Percentiles rank a stretch among this genome's conserved stretches.
Evolutionary conservation across 2,329 filamentous ascomycete species (phyloP).

Genomic region (Canariomyces notabilis): DNA sequence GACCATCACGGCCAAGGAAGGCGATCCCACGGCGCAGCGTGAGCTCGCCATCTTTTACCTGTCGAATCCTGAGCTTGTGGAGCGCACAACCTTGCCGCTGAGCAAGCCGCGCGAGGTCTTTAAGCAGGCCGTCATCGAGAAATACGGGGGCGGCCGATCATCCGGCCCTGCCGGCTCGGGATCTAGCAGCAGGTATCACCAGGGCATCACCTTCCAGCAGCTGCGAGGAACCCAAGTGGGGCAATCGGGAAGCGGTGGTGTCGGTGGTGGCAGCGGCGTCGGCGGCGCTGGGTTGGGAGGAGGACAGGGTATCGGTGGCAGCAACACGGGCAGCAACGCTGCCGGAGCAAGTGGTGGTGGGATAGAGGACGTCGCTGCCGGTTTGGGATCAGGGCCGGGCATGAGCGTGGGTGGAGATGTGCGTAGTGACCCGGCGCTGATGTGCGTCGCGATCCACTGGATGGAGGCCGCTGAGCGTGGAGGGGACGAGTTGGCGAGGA

Average conservation of each 20-base stretch:
- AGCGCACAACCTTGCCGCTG: slow-evolving; percentile 74
- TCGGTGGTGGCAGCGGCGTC: slow-evolving; percentile 17
- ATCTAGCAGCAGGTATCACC: slow-evolving; percentile 21
- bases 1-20: slow-evolving; percentile 90
- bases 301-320: not conserved
- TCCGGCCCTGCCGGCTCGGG: slow-evolving; percentile 29
- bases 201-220: slow-evolving; percentile 10
- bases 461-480: slow-evolving; percentile 85
- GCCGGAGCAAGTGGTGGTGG: slow-evolving; percentile 15
- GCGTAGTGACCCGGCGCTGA: slow-evolving; percentile 75
- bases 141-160: slow-evolving; percentile 46
- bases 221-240: too few species aligned
- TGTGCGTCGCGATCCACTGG: slow-evolving; percentile 96
- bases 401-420: slow-evolving; percentile 40
- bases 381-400: slow-evolving; percentile 26
- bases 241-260: slow-evolving; percentile 21
- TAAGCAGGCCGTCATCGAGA: slow-evolving; percentile 78
- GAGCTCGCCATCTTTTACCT: slow-evolving; percentile 93
- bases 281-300: not conserved
- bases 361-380: slow-evolving; percentile 25
- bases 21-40: slow-evolving; percentile 79
- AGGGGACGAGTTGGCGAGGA: slow-evolving; percentile 79
- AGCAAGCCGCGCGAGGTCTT: slow-evolving; percentile 84
- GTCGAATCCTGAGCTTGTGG: slow-evolving; percentile 80
- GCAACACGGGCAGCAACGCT: slow-evolving; percentile 7